Evolutionary conservation across 1,284 basidiomycete species (phyloP), one percentile per base, ranked within the genome.

Genomic region (Sporisorium graminicola): DNA sequence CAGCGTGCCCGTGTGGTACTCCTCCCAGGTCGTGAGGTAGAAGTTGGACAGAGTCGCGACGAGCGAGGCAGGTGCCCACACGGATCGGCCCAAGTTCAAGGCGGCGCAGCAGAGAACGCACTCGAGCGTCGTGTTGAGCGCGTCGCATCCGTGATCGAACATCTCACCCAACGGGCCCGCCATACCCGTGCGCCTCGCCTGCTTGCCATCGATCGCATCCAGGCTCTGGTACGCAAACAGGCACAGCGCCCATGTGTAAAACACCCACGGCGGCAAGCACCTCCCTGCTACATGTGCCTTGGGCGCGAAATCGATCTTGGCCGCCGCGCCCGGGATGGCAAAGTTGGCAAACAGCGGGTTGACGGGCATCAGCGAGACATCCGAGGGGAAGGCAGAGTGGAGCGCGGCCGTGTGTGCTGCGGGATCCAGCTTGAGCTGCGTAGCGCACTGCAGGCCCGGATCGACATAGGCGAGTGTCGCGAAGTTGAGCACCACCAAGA

Each of bases 11-110:
- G 96, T 99, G 86, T 99, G 93, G 82, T 93, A 96, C 86, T 99
- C 96, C 84, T 99, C 96, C 96, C 96, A 98, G 5, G 95, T 97
- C 0, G 94, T 86, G 16, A 98, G 89, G 86, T 98, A 98, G 85
- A 99, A 99, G 87, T 94, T 98, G 73, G 93, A 92, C 18, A 97
- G 89, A 0, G 94, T 93, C 0, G 93, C 93, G 12, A 93, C 88
- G 85, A 96, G 92, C 0, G 92, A 92, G 1, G 92, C 90, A 26
- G 98, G 65, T n/a, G 95, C 95, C 95, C 95, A 98, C 93, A 95
- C 98, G 0, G 94, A 95, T 16, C 94, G 89, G 20, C 93, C 94
- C 10, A 98, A 88, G 78, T 96, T 95, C 53, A 98, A 90, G 42
- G 63, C 77, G 10, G 70, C 75, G 20, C 53, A 64, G 54, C 68